Evolutionary conservation across 1,284 basidiomycete species (phyloP).

Genomic region (Cutaneotrichosporon dermatis): DNA sequence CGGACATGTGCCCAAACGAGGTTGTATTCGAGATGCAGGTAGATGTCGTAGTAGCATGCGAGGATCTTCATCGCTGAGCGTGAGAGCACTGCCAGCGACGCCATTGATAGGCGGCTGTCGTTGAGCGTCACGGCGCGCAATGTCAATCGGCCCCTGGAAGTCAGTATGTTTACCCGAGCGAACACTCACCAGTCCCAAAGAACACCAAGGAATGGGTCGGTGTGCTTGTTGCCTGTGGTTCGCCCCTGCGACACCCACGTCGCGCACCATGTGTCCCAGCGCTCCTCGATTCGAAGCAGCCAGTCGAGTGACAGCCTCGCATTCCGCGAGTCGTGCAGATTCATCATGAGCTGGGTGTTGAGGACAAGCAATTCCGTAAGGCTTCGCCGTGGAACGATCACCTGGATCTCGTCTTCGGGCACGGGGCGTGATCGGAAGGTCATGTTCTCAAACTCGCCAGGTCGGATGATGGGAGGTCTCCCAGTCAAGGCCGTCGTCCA

Average conservation of each 20-base stretch:
- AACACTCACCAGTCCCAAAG: constrained; percentile 19
- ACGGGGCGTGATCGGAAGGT: constrained; percentile 14
- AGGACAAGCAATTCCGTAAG: constrained; percentile 17
- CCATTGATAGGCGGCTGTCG: constrained; percentile 15
- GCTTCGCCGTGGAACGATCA: constrained; percentile 14
- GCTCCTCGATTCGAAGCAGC: constrained; percentile 16
- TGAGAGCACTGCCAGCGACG: constrained; percentile 19
- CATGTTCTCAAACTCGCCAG: constrained; percentile 21
- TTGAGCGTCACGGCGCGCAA: constrained; percentile 12
- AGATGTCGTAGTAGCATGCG: constrained; percentile 4
- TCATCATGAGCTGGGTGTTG: constrained; percentile 20
- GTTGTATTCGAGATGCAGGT: constrained; percentile 10
- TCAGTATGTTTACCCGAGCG: not conserved
- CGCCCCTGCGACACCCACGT: constrained; percentile 14
- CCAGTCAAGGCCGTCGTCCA: constrained; percentile 12
- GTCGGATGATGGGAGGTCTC: constrained; percentile 11
- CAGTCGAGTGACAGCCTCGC: constrained; percentile 15
- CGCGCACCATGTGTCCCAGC: constrained; percentile 14
- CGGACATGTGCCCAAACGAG: constrained; percentile 19
- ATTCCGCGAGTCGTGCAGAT: constrained; percentile 15
- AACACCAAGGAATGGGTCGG: constrained; percentile 14
- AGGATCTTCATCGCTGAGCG: constrained; percentile 20
- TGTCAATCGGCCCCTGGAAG: constrained; percentile 15
- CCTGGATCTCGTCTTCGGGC: constrained; percentile 1
- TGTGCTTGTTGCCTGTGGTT: constrained; percentile 11